Evolutionary conservation across 805 yeast species (phyloP).

Genomic region (Millerago galiae): DNA sequence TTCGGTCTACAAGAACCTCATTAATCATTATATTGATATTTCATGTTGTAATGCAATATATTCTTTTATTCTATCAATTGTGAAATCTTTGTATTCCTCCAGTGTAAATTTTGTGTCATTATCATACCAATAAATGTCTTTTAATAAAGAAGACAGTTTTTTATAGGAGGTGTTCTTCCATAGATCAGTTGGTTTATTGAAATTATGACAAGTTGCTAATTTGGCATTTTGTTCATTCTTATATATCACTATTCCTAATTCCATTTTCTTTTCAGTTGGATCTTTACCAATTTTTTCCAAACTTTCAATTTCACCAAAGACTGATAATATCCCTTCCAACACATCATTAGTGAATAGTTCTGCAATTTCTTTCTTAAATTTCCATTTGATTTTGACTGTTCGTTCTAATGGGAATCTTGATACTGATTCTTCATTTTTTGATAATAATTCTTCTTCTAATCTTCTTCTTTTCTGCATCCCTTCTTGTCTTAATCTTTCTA

Average conservation of each 20-base stretch:
- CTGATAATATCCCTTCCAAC: conserved; percentile 16
- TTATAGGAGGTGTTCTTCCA: conserved; percentile 20
- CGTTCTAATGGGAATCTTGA: conserved; percentile 2
- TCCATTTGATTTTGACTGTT: conserved; percentile 20
- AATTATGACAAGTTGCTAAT: conserved; percentile 13
- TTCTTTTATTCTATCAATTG: conserved; percentile 9
- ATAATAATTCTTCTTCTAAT: conserved; percentile 10
- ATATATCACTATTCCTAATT: conserved; percentile 14
- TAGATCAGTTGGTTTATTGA: conserved; percentile 4
- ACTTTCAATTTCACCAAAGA: conserved; percentile 18
- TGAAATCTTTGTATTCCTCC: conserved; percentile 13
- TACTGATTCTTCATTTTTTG: background rate
- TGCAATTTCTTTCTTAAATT: conserved; percentile 16
- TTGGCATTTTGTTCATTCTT: conserved; percentile 6
- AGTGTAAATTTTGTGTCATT: conserved; percentile 10
- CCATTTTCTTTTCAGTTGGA: conserved; percentile 11
- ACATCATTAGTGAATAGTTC: conserved; percentile 19
- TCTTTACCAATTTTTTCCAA: conserved; percentile 10
- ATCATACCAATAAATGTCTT: conserved; percentile 15
- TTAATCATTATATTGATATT: background rate
- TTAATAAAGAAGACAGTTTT: conserved; percentile 17
- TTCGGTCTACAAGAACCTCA: background rate
- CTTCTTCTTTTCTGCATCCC: conserved; percentile 16
- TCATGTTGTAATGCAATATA: background rate
- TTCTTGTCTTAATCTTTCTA: conserved; percentile 21